Conservation (phyloP, 768 basidiomycete species). For the Strobilomyces confusus region DNA sequence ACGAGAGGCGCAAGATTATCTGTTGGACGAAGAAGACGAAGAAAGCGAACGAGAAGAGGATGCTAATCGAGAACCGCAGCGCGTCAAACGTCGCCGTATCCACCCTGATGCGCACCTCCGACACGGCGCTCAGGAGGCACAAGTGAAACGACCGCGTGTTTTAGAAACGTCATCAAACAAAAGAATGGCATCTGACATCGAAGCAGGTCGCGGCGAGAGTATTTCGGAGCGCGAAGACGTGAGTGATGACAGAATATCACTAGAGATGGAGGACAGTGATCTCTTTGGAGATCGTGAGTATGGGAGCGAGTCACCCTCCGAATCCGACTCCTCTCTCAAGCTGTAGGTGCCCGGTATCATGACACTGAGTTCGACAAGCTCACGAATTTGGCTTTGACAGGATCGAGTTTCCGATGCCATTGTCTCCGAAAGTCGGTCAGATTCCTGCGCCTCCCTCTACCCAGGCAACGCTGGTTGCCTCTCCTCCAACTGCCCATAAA, state of each 20-base stretch:
- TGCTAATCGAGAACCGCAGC: conserved; percentile 3
- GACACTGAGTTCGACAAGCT: not conserved
- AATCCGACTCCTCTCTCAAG: not conserved
- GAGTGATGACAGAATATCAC: not conserved
- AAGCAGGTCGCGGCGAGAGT: not conserved
- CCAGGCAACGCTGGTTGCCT: conserved; percentile 25
- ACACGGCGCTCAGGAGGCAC: not conserved
- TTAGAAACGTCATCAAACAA: not conserved
- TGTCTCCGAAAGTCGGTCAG: not conserved
- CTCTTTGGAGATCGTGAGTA: conserved; percentile 21
- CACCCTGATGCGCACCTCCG: not conserved
- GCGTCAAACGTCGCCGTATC: conserved; percentile 15
- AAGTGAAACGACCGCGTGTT: conserved; percentile 16
- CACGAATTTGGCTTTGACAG: conserved; percentile 3
- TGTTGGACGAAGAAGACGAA: conserved; percentile 6
- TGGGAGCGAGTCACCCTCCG: not conserved
- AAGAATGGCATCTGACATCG: not conserved
- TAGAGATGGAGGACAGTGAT: conserved; percentile 15
- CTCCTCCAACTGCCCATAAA: conserved; percentile 10
- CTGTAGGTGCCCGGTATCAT: conserved; percentile 12
- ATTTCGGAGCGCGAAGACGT: not conserved
- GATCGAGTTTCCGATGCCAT: not conserved
- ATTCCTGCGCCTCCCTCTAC: conserved; percentile 14
- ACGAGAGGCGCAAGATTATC: not conserved
- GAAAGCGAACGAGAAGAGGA: not conserved